Percentiles rank a stretch among this genome's conserved stretches.
Evolutionary conservation across 768 basidiomycete genomes (phyloP).

Genomic region (Suillus discolor): DNA sequence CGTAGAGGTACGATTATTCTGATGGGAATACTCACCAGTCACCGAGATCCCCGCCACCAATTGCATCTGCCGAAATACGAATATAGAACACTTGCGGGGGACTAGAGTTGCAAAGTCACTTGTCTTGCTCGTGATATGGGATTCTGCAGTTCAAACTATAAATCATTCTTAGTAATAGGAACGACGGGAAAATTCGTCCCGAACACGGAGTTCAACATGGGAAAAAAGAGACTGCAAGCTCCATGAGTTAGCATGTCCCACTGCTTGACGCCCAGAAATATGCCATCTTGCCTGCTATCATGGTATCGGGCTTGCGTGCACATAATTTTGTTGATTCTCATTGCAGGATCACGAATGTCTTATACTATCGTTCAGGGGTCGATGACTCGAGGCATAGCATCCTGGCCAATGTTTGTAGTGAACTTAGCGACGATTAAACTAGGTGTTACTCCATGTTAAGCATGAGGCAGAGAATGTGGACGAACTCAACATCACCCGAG

Average conservation of each 20-base stretch:
- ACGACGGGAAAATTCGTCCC: no score
- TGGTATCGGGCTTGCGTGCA: not conserved
- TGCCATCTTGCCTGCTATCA: not conserved
- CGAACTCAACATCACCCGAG: not conserved
- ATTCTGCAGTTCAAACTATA: not conserved
- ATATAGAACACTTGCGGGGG: not conserved
- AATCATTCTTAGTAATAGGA: not conserved
- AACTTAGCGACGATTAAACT: not conserved
- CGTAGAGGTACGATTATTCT: no score
- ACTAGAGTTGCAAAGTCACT: not conserved
- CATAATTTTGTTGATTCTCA: not conserved
- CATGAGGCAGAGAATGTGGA: not conserved
- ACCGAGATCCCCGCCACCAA: not conserved
- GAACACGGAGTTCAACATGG: no score
- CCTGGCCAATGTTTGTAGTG: not conserved
- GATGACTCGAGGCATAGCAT: not conserved
- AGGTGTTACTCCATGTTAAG: not conserved
- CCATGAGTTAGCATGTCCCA: not conserved
- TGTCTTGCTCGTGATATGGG: not conserved
- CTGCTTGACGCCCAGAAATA: not conserved
- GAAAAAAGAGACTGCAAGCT: no score
- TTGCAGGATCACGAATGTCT: not conserved
- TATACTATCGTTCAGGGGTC: not conserved
- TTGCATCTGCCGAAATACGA: not conserved
- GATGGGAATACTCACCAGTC: not conserved